Base-by-base conservation (phyloP, 2,329 filamentous ascomycete species). In the Alternaria consortialis region DNA sequence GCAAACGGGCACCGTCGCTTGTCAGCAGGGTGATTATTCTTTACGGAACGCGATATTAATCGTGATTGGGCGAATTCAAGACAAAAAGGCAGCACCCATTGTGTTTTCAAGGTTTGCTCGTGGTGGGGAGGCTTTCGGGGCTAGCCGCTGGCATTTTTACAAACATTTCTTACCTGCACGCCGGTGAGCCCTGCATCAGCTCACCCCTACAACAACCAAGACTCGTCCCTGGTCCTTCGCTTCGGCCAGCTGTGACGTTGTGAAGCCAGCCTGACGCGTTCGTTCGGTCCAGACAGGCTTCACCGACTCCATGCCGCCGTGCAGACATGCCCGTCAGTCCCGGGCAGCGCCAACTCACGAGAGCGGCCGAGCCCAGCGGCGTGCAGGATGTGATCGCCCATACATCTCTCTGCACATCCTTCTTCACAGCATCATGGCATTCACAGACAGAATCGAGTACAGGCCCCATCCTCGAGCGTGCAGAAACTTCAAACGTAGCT, bases 381-480 rank as follows among this genome's bases (percentile, higher is more conserved):
- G 20, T 29, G 27, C 27, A 29, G 6, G 27, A 40, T 23, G 17
- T 9, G 17, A 23, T 17, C 11, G 39, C 31, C 7, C 31, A 32
- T 9, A 40, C 39, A 12, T 9, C 27, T 29, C 27, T 29, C 27
- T 29, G n/a, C 39, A 40, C 39, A 42, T 15, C 5, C 39, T 7
- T 42, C 20, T 25, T 25, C 20, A 34, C 46, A 50, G 46, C 46
- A 40, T 29, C 53, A 66, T 68, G 60, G 66, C 64, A 60, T 65
- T 65, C 65, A 58, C 67, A 57, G 52, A 6, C 46, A 12, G 5
- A 36, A n/a, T 20, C 5, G 31, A 15, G 56, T 52, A 53, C 70
- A 68, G 58, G 68, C 69, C 64, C 56, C 37, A 64, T 65, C 67
- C 66, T 72, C 67, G 62, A 64, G 57, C 63, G 44, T 68, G 60